A percentile compares a stretch with the other conserved stretches of the same genome.
Conservation (phyloP, 2,329 filamentous ascomycete species). For the Ciborinia camelliae region DNA sequence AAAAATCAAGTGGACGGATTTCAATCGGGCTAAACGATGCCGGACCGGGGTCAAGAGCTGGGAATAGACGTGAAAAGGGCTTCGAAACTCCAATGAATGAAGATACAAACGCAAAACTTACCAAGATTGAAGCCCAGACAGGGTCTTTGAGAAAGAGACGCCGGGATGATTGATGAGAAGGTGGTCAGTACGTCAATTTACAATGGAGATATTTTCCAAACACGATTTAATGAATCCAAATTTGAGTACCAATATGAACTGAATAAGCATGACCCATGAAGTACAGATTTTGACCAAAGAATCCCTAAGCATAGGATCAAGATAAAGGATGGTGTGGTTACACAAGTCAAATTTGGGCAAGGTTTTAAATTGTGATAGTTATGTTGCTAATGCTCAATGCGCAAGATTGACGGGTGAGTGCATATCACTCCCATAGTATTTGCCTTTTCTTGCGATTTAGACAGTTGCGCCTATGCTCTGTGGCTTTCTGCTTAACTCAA, state of each 20-base stretch:
- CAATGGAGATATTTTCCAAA: background rate
- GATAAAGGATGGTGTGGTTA: background rate
- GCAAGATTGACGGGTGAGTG: background rate
- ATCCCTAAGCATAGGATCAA: background rate
- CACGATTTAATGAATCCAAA: background rate
- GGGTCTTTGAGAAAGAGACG: background rate
- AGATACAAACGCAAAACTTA: background rate
- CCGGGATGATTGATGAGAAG: too few species aligned
- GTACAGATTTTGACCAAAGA: background rate
- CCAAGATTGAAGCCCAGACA: background rate
- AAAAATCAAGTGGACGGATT: background rate
- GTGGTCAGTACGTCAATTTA: background rate
- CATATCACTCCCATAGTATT: background rate
- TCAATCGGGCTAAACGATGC: background rate
- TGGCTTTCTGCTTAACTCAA: background rate
- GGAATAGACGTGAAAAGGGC: background rate
- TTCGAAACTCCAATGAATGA: background rate
- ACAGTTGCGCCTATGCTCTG: too few species aligned
- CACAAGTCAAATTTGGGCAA: background rate
- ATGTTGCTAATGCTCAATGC: background rate
- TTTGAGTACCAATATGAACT: background rate
- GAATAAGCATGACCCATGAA: background rate
- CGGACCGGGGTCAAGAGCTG: background rate
- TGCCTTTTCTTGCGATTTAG: background rate
- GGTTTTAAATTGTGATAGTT: background rate